A percentile compares a stretch with the other conserved stretches of the same genome.
Conservation (phyloP, 148 eudicot genomes). For the Spergularia bocconei region DNA sequence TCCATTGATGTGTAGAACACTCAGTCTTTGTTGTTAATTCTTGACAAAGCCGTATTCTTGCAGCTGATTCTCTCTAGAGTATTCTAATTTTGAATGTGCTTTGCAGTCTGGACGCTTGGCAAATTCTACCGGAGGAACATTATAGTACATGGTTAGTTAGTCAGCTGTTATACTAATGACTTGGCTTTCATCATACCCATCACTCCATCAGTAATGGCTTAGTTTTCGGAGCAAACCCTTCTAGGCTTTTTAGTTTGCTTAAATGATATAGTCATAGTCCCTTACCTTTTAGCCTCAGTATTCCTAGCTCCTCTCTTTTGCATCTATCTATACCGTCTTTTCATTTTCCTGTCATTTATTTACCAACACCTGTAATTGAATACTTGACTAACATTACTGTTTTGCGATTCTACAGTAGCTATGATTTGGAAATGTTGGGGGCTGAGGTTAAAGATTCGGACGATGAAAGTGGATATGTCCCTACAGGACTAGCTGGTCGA, state of each 20-base stretch:
- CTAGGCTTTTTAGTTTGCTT: background rate
- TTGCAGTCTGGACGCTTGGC: constrained; percentile 84
- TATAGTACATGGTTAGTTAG: constrained; percentile 63
- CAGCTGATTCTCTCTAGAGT: background rate
- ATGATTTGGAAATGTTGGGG: constrained; percentile 74
- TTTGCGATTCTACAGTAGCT: constrained; percentile 44
- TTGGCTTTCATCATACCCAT: background rate
- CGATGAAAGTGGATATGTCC: constrained; percentile 46
- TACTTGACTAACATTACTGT: background rate
- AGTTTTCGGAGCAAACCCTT: background rate
- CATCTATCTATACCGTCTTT: background rate
- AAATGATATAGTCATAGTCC: background rate
- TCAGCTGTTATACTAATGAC: constrained; percentile 1
- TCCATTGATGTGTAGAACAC: background rate
- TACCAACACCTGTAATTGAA: background rate
- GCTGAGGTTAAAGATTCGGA: constrained; percentile 90
- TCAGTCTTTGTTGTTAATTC: background rate
- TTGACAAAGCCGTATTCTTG: background rate
- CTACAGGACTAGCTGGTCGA: constrained; percentile 18
- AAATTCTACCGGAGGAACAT: constrained; percentile 70
- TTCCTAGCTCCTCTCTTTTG: background rate
- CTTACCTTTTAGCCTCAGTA: no score
- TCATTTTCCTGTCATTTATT: background rate
- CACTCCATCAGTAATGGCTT: background rate
- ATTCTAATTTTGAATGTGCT: background rate